Evolutionary conservation across 2,329 filamentous ascomycete genomes (phyloP), one percentile per base, ranked within the genome.

Genomic region (Calycina marina): DNA sequence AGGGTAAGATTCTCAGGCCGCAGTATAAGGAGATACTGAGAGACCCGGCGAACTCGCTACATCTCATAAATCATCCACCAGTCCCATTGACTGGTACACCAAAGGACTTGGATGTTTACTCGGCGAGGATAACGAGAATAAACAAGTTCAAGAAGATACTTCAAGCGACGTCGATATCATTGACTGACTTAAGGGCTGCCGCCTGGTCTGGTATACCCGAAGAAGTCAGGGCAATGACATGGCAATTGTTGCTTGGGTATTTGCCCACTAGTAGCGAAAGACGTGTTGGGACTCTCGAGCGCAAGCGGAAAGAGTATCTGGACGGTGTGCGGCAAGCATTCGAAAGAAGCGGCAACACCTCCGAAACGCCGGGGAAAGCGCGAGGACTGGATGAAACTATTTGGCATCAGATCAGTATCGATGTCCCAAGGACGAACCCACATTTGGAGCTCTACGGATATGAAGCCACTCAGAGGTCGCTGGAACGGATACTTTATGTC

Each of bases 351-450:
- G 71, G 82, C 34, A 54, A 46, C 6, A 55, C 49, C 40, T 47
- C 54, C 18, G 41, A 53, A 10, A 43, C 63, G 1, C 43, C 57
- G 4, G 62, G 66, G 10, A 65, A 67, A 41, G 54, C 62, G 5
- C 59, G 71, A 39, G 88, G 86, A 2, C 60, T 98, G 12, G 92
- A 98, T 47, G 90, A 98, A 60, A 80, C 84, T n/a, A 76, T 98
- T 37, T 98, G 90, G 90, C 90, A 98, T 60, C 90, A 98, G 53
- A 96, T 98, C 58, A 94, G 85, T 56, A 98, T 98, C 50, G 90
- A 98, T 52, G 83, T 96, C 14, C 90, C 90, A 3, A 74, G 90
- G 31, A 98, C 90, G 4, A 96, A 93, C 52, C 90, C 90, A 8
- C 90, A 96, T 56, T 77, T 98, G 33, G 82, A 92, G 46, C 67